These are phyloP conservation scores for Inga oerstediana DNA, from an alignment of 306 rosid species.

Conservation along the genomic window DNA sequence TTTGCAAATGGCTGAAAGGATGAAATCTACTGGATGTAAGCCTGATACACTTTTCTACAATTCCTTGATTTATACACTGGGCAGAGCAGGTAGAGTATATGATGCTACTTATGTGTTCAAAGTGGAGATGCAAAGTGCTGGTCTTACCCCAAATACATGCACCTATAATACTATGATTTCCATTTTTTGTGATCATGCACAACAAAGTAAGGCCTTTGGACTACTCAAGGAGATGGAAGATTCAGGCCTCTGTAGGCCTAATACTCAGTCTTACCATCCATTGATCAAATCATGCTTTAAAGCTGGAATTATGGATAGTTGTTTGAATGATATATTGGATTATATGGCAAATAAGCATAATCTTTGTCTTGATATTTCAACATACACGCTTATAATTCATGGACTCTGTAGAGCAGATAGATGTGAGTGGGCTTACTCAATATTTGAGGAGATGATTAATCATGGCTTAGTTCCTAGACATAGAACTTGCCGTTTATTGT, in stretches of 20 bases:
- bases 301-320: conserved; percentile 46
- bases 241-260: conserved; percentile 71
- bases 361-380: conserved; percentile 77
- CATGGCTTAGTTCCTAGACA: conserved; percentile 70
- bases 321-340: conserved; percentile 56
- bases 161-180: conserved; percentile 83
- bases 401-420: conserved; percentile 73
- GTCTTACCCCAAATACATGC: conserved; percentile 64
- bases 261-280: conserved; percentile 78
- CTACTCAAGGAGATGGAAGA: conserved; percentile 63
- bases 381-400: conserved; percentile 76
- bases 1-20: conserved; percentile 53
- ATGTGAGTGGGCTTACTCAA: conserved; percentile 64
- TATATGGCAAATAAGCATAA: conserved; percentile 69
- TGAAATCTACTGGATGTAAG: conserved; percentile 60
- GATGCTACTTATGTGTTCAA: conserved; percentile 61
- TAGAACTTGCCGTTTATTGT: conserved; percentile 69
- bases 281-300: conserved; percentile 79
- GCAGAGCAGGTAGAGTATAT: conserved; percentile 62
- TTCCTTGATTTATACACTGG: conserved; percentile 67
- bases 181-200: conserved; percentile 64
- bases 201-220: conserved; percentile 57
- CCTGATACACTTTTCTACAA: conserved; percentile 76
- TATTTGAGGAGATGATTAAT: conserved; percentile 78
- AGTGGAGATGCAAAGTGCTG: conserved; percentile 58